phyloP scores from a whole-genome alignment of 129 eudicot species.

The Tanacetum coccineum region DNA sequence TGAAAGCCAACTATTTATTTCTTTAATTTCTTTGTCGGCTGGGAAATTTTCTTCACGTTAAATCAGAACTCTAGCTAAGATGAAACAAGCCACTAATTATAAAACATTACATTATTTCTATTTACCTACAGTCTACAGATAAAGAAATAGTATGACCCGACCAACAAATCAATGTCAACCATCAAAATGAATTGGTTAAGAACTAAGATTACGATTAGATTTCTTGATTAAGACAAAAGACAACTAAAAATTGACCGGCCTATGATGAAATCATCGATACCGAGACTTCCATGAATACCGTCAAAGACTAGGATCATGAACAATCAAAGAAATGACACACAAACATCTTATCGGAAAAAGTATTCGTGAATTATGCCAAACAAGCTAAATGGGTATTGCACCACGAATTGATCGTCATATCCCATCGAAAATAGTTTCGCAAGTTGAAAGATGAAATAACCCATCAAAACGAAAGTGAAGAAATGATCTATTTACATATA shows the following conservation, averaged over 20 bases:
- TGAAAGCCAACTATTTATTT: no score
- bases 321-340: background rate
- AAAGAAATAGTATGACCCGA: background rate
- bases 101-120: no score
- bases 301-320: background rate
- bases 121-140: background rate
- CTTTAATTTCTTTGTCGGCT: no score
- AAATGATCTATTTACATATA: background rate
- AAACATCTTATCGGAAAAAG: no score
- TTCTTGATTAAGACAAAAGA: slow-evolving; percentile 3
- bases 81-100: no score
- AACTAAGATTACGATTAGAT: background rate
- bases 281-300: background rate
- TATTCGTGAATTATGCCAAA: background rate
- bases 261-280: background rate
- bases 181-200: slow-evolving; percentile 5
- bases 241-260: background rate
- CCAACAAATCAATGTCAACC: slow-evolving; percentile 9
- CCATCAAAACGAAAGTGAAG: background rate
- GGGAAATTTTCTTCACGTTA: no score
- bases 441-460: slow-evolving; percentile 5
- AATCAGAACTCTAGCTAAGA: no score
- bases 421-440: background rate
- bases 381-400: background rate
- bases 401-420: slow-evolving; percentile 5